Percentiles rank a stretch among this genome's conserved stretches.
These are phyloP conservation scores for Colletotrichum siamense DNA, from an alignment of 2,329 filamentous ascomycete genomes.

Conservation along the genomic window DNA sequence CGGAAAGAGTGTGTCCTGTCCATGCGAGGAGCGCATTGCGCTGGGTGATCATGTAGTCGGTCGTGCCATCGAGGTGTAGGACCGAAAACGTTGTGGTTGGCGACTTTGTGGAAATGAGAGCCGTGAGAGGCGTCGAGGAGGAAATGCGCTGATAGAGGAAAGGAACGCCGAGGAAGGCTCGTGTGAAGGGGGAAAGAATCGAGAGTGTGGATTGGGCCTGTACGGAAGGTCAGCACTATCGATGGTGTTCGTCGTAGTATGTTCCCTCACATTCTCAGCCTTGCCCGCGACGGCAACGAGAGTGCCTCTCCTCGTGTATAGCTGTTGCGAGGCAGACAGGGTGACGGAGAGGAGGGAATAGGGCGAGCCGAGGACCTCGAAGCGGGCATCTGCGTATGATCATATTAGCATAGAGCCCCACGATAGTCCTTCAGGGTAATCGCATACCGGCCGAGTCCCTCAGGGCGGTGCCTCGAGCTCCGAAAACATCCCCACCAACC, in stretches of 20 bases:
- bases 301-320: slow-evolving; percentile 92
- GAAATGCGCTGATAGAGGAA: slow-evolving; percentile 94
- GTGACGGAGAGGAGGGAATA: slow-evolving; percentile 94
- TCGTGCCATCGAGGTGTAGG: slow-evolving; percentile 88
- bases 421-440: too few relatives aligned
- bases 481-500: slow-evolving; percentile 60
- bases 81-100: slow-evolving; percentile 86
- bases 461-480: slow-evolving; percentile 45
- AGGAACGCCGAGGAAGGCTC: slow-evolving; percentile 83
- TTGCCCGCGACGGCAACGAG: slow-evolving; percentile 90
- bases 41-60: slow-evolving; percentile 94
- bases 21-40: slow-evolving; percentile 90
- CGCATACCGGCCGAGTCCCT: slow-evolving; percentile 57
- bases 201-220: slow-evolving; percentile 90
- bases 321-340: slow-evolving; percentile 88
- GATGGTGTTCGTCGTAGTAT: neutral
- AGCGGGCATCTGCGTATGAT: slow-evolving; percentile 76
- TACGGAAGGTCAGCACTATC: neutral
- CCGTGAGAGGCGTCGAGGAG: slow-evolving; percentile 86
- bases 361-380: slow-evolving; percentile 90
- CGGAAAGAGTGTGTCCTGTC: slow-evolving; percentile 86
- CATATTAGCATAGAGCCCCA: neutral
- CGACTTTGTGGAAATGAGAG: slow-evolving; percentile 86
- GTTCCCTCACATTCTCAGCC: slow-evolving; percentile 76
- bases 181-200: slow-evolving; percentile 81